Conservation (phyloP, 306 rosid species). For the Sindora glabra region DNA sequence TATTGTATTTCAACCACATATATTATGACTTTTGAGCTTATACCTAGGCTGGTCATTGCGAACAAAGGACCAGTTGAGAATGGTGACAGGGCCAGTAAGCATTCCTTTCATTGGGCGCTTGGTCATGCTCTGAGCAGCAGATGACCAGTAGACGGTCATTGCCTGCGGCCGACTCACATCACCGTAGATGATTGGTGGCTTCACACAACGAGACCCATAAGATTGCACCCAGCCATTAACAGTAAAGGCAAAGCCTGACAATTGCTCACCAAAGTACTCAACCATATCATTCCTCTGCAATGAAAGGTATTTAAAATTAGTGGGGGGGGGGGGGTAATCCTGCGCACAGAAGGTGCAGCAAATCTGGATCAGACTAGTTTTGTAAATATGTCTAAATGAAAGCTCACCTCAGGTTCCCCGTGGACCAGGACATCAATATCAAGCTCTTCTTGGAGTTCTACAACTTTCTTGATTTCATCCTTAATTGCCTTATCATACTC, state of each 20-base stretch:
- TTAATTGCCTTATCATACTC: constrained; percentile 63
- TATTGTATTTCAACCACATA: not conserved
- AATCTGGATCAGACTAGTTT: too few relatives aligned
- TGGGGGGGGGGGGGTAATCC: not conserved
- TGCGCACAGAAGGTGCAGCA: not conserved
- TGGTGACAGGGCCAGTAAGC: constrained; percentile 98
- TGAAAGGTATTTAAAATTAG: constrained; percentile 17
- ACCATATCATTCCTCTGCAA: constrained; percentile 94
- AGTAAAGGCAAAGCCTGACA: constrained; percentile 84
- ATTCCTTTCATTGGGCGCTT: constrained; percentile 94
- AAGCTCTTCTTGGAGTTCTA: constrained; percentile 80
- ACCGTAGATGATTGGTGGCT: constrained; percentile 95
- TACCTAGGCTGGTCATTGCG: constrained; percentile 85
- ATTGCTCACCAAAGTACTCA: constrained; percentile 90
- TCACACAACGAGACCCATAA: constrained; percentile 91
- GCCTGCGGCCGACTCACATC: constrained; percentile 95
- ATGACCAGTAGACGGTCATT: constrained; percentile 93
- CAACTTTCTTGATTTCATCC: constrained; percentile 71
- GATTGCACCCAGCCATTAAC: constrained; percentile 97
- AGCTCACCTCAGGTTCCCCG: constrained; percentile 88
- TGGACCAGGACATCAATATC: constrained; percentile 93
- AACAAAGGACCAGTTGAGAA: constrained; percentile 94
- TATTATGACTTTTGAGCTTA: not conserved
- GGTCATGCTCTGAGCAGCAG: constrained; percentile 72
- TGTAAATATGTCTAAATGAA: not conserved